phyloP scores from a whole-genome alignment of 805 yeast genomes.

The Spathaspora arborariae region DNA sequence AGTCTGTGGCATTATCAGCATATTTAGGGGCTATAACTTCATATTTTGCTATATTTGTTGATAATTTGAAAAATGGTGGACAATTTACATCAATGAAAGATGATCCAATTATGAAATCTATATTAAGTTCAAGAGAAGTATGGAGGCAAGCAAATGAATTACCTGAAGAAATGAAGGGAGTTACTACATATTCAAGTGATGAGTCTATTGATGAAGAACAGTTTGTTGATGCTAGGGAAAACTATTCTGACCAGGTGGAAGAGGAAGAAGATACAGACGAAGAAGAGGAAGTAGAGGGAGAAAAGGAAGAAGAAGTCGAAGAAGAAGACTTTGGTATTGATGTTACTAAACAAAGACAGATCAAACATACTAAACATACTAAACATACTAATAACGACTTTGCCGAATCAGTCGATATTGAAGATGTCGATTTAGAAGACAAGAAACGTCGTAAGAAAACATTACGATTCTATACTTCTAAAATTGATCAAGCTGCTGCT shows the following conservation, averaged over 20 bases:
- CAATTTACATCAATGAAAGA: conserved; percentile 65
- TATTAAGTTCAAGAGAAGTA: conserved; percentile 75
- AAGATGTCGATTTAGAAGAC: conserved; percentile 82
- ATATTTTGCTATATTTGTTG: conserved; percentile 72
- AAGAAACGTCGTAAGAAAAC: conserved; percentile 76
- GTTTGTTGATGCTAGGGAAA: conserved; percentile 13
- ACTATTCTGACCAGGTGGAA: conserved; percentile 14
- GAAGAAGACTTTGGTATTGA: conserved; percentile 45
- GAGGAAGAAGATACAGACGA: conserved; percentile 13
- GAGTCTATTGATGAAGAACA: conserved; percentile 12
- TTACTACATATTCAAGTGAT: conserved; percentile 3
- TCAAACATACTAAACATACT: conserved; percentile 38
- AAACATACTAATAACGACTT: conserved; percentile 42
- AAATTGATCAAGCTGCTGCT: conserved; percentile 79
- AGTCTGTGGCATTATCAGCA: conserved; percentile 68
- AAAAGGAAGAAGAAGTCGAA: conserved; percentile 14
- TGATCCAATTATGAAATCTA: conserved; percentile 84
- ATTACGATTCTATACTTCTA: conserved; percentile 92
- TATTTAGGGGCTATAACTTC: conserved; percentile 76
- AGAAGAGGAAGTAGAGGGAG: conserved; percentile 12
- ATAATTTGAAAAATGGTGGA: conserved; percentile 51
- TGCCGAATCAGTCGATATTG: conserved; percentile 62
- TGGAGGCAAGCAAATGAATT: conserved; percentile 80
- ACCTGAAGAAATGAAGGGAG: conserved; percentile 21
- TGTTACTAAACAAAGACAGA: conserved; percentile 48